Evolutionary conservation across 2,329 filamentous ascomycete species (phyloP), one percentile per base, ranked within the genome.

Genomic region (Ceratocystis papillata): DNA sequence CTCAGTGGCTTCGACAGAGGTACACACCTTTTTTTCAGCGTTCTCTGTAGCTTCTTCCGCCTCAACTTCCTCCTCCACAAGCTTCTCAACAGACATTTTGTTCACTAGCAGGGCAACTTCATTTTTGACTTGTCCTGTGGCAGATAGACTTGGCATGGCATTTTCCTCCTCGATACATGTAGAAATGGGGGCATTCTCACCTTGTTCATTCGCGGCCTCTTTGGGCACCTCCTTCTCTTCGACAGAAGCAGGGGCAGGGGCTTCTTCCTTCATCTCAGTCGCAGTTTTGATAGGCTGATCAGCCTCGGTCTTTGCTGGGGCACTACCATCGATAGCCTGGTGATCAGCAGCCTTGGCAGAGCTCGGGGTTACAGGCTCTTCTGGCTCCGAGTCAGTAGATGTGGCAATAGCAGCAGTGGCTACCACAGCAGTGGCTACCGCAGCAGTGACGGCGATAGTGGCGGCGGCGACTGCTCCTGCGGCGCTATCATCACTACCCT

Each of bases 141-240:
- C 55, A 59, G 28, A 59, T 59, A n/a, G 55, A 59, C 55, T 59
- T 59, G 55, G 30, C 55, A 59, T 59, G 55, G 55, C 55, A 3
- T 59, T 59, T 45, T 64, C 62, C 37, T 64, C 62, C 62, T 67
- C 45, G 17, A 61, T 25, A 30, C 45, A 22, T 41, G 25, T 30
- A 53, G 25, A 46, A 22, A 63, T 48, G 20, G 62, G 46, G 62
- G 28, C 28, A 63, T 50, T 63, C 62, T 63, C 62, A 63, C 62
- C 62, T 63, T 53, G 44, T 50, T 63, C 62, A 50, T 30, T 48
- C 37, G 45, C 44, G 22, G 25, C 62, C 46, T 63, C 62, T 17
- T 63, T 46, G 17, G 25, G 5, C 25, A 5, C 28, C 17, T 63
- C 28, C 20, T 63, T 33, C 28, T 63, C 45, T 48, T 53, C 28